phyloP scores from a whole-genome alignment of 345 rosid species.

The Euphorbia peplus region DNA sequence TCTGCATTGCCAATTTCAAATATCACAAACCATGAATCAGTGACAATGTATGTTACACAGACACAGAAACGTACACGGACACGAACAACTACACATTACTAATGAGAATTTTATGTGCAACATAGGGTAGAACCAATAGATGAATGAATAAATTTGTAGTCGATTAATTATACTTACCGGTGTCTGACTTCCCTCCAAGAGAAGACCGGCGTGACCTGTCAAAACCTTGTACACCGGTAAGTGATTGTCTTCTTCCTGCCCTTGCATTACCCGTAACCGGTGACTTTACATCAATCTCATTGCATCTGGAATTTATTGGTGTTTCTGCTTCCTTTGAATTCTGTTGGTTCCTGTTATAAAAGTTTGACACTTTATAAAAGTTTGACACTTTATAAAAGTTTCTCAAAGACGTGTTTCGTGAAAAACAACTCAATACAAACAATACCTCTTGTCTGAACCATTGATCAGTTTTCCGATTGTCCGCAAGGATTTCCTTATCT shows the following conservation, averaged over 20 bases:
- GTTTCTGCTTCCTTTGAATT: constrained; percentile 33
- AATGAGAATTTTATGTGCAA: too few relatives aligned
- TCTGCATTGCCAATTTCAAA: constrained; percentile 30
- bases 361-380: too few relatives aligned
- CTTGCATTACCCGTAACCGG: constrained; percentile 47
- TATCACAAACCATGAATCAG: neutral
- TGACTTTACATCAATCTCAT: constrained; percentile 36
- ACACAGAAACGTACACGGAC: too few relatives aligned
- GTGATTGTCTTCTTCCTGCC: constrained; percentile 66
- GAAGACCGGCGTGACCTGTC: constrained; percentile 71
- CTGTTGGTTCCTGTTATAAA: constrained; percentile 51
- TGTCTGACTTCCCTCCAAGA: constrained; percentile 66
- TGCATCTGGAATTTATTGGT: constrained; percentile 29
- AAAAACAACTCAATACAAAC: too few relatives aligned
- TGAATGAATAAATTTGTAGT: neutral
- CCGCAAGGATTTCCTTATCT: constrained; percentile 75
- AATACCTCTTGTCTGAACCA: constrained; percentile 86
- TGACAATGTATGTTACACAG: too few relatives aligned
- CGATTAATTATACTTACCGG: constrained; percentile 34
- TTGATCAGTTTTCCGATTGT: constrained; percentile 80
- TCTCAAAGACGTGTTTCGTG: neutral
- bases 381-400: too few relatives aligned
- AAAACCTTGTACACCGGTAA: constrained; percentile 50
- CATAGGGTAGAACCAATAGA: too few relatives aligned
- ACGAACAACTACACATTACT: too few relatives aligned